Percentiles rank a stretch among this genome's conserved stretches.
Evolutionary conservation across 441 rosid genomes (phyloP).

Genomic region (Flueggea neowawraea): DNA sequence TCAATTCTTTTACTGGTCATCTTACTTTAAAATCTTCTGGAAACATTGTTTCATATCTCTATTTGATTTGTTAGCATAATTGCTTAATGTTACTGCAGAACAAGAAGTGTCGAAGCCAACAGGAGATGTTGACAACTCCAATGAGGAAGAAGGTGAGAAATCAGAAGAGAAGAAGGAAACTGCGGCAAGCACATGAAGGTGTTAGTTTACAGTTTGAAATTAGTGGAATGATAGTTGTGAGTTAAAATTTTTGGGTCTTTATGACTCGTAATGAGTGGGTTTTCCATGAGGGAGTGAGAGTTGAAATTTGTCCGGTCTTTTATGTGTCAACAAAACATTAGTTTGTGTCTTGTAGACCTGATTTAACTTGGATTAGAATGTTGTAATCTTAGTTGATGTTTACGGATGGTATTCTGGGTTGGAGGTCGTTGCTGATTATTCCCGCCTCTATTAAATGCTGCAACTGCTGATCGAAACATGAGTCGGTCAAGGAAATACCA

Average conservation of each 20-base stretch:
- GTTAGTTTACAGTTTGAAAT: constrained; percentile 11
- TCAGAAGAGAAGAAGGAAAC: constrained; percentile 26
- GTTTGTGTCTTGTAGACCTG: constrained; percentile 13
- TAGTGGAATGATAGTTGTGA: neutral
- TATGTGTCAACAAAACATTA: constrained; percentile 4
- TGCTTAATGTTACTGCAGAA: constrained; percentile 11
- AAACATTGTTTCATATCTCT: too few species aligned
- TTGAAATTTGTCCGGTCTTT: constrained; percentile 3
- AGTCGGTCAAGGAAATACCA: too few species aligned
- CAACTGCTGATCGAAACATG: too few species aligned
- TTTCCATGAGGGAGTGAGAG: constrained; percentile 14
- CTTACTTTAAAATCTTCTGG: too few species aligned
- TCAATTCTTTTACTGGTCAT: too few species aligned
- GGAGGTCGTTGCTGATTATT: too few species aligned
- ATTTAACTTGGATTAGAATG: constrained; percentile 18
- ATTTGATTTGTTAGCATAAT: neutral
- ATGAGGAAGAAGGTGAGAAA: neutral
- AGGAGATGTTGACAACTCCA: neutral
- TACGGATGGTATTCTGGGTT: too few species aligned
- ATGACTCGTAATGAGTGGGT: constrained; percentile 12
- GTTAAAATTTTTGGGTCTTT: constrained; percentile 9
- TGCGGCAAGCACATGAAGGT: constrained; percentile 27
- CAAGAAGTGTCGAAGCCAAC: constrained; percentile 26
- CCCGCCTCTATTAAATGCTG: too few species aligned
- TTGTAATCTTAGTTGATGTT: constrained; percentile 14